A percentile compares a stretch with the other conserved stretches of the same genome.
Evolutionary conservation across 306 rosid genomes (phyloP).

Genomic region (Cicer yamashitae): DNA sequence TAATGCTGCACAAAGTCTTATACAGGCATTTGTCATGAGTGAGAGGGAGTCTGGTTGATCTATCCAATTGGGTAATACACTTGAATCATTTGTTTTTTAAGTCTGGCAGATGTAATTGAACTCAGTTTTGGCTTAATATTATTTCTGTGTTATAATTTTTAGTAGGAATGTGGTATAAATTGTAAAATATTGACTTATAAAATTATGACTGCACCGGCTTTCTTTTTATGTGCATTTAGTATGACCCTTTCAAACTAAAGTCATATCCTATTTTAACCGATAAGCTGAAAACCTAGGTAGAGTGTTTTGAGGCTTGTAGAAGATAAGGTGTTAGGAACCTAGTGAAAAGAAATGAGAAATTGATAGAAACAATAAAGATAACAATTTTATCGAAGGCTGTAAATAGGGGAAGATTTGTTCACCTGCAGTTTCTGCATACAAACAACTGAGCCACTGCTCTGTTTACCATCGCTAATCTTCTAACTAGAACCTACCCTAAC

Average conservation of each 20-base stretch:
- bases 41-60: slow-evolving; percentile 78
- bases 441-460: not conserved
- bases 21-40: slow-evolving; percentile 95
- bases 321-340: slow-evolving; percentile 28
- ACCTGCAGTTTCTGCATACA: not conserved
- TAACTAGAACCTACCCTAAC: not conserved
- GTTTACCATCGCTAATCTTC: not conserved
- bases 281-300: slow-evolving; percentile 19
- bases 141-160: slow-evolving; percentile 37
- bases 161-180: slow-evolving; percentile 40
- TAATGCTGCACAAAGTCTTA: slow-evolving; percentile 97
- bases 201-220: slow-evolving; percentile 35
- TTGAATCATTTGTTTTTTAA: slow-evolving; percentile 45
- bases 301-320: slow-evolving; percentile 35
- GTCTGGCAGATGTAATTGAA: slow-evolving; percentile 39
- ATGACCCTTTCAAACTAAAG: slow-evolving; percentile 32
- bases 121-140: slow-evolving; percentile 20
- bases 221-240: slow-evolving; percentile 36
- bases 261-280: slow-evolving; percentile 20
- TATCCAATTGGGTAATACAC: slow-evolving; percentile 53
- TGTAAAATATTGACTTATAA: slow-evolving; percentile 38
- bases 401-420: not conserved
- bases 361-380: not conserved
- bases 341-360: not conserved
- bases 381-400: not conserved